Conservation (phyloP, 345 rosid species). For the Populus pruinosa region DNA sequence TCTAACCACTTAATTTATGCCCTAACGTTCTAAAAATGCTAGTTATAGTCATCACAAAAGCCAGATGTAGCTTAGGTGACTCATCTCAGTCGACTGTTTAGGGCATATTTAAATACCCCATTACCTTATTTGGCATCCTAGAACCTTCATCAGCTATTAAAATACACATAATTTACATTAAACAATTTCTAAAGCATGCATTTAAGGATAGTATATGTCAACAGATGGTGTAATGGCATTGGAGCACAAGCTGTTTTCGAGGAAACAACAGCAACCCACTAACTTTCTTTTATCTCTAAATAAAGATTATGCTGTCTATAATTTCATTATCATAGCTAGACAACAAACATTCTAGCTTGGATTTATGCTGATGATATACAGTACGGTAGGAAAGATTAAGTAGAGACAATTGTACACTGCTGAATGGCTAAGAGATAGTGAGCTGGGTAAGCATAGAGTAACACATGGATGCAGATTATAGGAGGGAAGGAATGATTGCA, state of each 20-base stretch:
- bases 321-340: not conserved
- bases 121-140: slow-evolving; percentile 45
- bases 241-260: slow-evolving; percentile 34
- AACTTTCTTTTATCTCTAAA: slow-evolving; percentile 8
- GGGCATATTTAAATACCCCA: slow-evolving; percentile 31
- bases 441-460: slow-evolving; percentile 18
- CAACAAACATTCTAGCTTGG: not conserved
- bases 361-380: not conserved
- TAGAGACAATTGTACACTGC: slow-evolving; percentile 6
- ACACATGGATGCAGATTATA: slow-evolving; percentile 23
- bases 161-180: slow-evolving; percentile 12
- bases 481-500: slow-evolving; percentile 14
- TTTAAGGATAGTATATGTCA: slow-evolving; percentile 19
- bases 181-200: slow-evolving; percentile 29
- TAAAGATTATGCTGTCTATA: not conserved
- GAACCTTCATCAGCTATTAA: slow-evolving; percentile 39
- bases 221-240: slow-evolving; percentile 35
- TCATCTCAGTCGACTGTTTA: slow-evolving; percentile 16
- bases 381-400: not conserved
- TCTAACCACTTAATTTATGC: slow-evolving; percentile 33
- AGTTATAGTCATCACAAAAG: slow-evolving; percentile 22
- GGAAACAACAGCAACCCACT: slow-evolving; percentile 43
- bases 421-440: slow-evolving; percentile 14
- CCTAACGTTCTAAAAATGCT: slow-evolving; percentile 40
- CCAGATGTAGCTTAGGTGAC: slow-evolving; percentile 33